Conservation (phyloP, 257 asterid species). For the Fraxinus pennsylvanica region DNA sequence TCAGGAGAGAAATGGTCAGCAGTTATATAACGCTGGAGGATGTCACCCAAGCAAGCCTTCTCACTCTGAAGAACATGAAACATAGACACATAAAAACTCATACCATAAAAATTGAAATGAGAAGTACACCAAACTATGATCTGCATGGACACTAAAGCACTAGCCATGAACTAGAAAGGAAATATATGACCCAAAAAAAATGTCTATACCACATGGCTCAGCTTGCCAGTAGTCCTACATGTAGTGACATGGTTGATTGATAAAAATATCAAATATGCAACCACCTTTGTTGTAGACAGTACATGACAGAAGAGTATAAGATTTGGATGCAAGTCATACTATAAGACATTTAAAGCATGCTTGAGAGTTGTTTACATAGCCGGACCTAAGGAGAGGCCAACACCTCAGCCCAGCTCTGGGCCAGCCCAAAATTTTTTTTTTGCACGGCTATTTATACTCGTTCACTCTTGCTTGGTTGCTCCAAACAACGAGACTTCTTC, state of each 20-base stretch:
- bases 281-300: background rate
- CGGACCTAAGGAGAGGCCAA: no score
- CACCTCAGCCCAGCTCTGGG: no score
- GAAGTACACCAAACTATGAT: background rate
- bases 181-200: background rate
- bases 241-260: background rate
- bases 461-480: no score
- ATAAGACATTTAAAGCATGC: background rate
- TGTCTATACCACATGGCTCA: background rate
- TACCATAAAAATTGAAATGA: background rate
- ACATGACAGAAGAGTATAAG: background rate
- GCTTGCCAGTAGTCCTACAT: background rate
- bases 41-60: conserved; percentile 80
- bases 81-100: background rate
- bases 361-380: no score
- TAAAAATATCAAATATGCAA: background rate
- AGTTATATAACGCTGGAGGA: conserved; percentile 63
- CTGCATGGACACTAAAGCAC: background rate
- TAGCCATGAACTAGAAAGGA: background rate
- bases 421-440: no score
- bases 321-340: conserved; percentile 3
- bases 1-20: conserved; percentile 77
- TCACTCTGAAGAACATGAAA: conserved; percentile 55
- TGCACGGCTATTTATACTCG: no score
- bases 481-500: no score